phyloP scores from a whole-genome alignment of 805 yeast genomes.

The Metschnikowia vanudenii region DNA sequence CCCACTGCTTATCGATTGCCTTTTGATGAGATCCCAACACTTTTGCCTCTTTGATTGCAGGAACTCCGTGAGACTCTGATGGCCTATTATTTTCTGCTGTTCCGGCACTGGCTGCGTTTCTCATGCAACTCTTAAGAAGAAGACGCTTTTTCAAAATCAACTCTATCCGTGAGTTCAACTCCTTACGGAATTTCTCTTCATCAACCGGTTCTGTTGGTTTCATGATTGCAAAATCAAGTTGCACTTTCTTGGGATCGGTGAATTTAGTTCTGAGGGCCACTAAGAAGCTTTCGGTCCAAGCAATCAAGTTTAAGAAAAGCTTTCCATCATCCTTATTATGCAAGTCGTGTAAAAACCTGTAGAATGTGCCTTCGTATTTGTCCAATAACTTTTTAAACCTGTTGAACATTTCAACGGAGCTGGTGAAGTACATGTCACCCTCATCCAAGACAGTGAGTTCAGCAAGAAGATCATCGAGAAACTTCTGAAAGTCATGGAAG shows the following conservation, averaged over 20 bases:
- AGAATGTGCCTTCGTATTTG: constrained; percentile 69
- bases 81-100: not conserved
- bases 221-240: constrained; percentile 42
- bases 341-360: constrained; percentile 76
- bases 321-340: constrained; percentile 72
- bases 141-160: constrained; percentile 38
- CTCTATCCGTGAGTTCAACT: constrained; percentile 40
- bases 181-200: constrained; percentile 31
- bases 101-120: constrained; percentile 10
- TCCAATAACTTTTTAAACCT: constrained; percentile 63
- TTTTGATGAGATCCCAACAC: constrained; percentile 21
- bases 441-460: constrained; percentile 63
- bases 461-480: constrained; percentile 52
- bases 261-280: constrained; percentile 63
- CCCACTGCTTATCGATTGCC: constrained; percentile 43
- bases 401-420: constrained; percentile 61
- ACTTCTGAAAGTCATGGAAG: constrained; percentile 42
- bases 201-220: constrained; percentile 27
- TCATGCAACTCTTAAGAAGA: constrained; percentile 36
- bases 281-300: constrained; percentile 72
- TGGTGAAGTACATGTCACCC: constrained; percentile 47
- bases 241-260: constrained; percentile 35
- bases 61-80: not conserved
- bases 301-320: constrained; percentile 66
- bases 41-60: constrained; percentile 24